Conservation (phyloP, 192 early-diverging fungal species). For the Umbelopsis sp. region DNA sequence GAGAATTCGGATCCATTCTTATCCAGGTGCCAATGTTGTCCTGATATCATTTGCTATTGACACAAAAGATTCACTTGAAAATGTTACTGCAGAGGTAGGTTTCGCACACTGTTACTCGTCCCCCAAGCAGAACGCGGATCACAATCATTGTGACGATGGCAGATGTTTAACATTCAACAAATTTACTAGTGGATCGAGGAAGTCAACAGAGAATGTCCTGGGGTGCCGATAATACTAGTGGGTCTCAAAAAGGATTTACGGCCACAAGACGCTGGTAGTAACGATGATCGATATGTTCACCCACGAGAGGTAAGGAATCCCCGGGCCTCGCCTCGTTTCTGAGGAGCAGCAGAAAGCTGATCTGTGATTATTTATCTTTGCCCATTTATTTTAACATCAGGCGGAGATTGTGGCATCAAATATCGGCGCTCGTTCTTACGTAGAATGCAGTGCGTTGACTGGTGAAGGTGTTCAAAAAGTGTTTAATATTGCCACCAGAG, state of each 20-base stretch:
- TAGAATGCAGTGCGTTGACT: slow-evolving; percentile 85
- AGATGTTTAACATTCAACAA: neutral
- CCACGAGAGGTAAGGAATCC: slow-evolving; percentile 55
- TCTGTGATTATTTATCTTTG: neutral
- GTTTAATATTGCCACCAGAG: slow-evolving; percentile 81
- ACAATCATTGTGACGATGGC: neutral
- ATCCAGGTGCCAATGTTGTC: slow-evolving; percentile 86
- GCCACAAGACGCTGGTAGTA: slow-evolving; percentile 68
- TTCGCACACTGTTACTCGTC: neutral
- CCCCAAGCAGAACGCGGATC: neutral
- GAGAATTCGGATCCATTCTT: slow-evolving; percentile 84
- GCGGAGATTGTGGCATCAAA: slow-evolving; percentile 71
- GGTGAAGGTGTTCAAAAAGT: slow-evolving; percentile 78
- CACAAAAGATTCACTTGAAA: slow-evolving; percentile 76
- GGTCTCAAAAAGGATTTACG: slow-evolving; percentile 87
- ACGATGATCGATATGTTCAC: slow-evolving; percentile 65
- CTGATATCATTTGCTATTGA: slow-evolving; percentile 89
- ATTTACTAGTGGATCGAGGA: slow-evolving; percentile 80
- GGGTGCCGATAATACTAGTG: slow-evolving; percentile 79
- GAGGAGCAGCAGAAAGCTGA: no score
- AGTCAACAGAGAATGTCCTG: slow-evolving; percentile 77
- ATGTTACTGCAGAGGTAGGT: slow-evolving; percentile 63
- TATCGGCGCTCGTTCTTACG: slow-evolving; percentile 80
- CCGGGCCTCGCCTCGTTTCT: neutral
- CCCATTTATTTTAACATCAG: slow-evolving; percentile 30